phyloP scores from a whole-genome alignment of 768 basidiomycete species.

The Tulasnella sp. region DNA sequence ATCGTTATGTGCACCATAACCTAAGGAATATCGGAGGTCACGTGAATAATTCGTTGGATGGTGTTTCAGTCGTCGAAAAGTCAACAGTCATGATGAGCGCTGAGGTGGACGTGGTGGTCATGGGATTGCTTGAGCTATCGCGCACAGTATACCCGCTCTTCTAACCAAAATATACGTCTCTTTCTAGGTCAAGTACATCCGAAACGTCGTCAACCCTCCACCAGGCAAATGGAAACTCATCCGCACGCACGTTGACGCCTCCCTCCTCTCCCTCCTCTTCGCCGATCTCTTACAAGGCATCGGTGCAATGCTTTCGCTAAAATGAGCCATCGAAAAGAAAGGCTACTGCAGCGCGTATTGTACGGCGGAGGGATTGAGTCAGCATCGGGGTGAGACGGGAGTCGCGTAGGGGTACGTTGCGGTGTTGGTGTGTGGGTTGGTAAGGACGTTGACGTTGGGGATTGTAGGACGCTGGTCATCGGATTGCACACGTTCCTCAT shows the following conservation, averaged over 20 bases:
- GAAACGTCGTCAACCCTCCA: constrained; percentile 2
- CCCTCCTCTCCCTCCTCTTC: neutral
- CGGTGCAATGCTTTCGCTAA: neutral
- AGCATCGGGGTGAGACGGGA: constrained; percentile 8
- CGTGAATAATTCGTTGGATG: too few species aligned
- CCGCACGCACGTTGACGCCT: constrained; percentile 11
- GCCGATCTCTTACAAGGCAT: constrained; percentile 6
- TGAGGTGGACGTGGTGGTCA: neutral
- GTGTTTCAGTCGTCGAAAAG: too few species aligned
- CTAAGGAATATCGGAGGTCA: too few species aligned
- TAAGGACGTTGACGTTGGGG: neutral
- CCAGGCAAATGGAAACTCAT: constrained; percentile 8
- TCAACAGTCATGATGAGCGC: too few species aligned
- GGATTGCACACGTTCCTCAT: constrained; percentile 10
- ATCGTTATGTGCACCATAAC: too few species aligned
- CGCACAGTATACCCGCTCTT: neutral
- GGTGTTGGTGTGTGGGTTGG: neutral
- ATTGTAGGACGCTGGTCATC: constrained; percentile 6
- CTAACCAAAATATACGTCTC: neutral
- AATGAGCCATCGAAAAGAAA: neutral
- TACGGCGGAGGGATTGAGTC: neutral
- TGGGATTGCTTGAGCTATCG: neutral
- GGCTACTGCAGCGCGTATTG: constrained; percentile 10
- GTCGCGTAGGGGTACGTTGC: constrained; percentile 8
- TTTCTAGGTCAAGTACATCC: constrained; percentile 4